These are phyloP conservation scores for Acanthochlamys bracteata DNA, from an alignment of 106 monocot species.

Conservation along the genomic window DNA sequence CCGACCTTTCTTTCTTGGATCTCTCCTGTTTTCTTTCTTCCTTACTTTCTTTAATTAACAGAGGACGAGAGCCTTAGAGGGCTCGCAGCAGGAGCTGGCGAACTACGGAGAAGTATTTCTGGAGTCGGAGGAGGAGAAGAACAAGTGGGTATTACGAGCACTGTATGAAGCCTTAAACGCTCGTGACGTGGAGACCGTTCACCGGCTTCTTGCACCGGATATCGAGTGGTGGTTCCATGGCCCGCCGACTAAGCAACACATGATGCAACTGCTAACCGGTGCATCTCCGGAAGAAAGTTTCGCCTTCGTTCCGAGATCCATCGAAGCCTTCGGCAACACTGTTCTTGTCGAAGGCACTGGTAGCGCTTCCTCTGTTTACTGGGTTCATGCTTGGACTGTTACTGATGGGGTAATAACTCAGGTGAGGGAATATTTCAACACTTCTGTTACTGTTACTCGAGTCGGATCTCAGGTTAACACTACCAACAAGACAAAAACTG, in stretches of 20 bases:
- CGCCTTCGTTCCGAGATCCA: constrained; percentile 15
- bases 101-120: neutral
- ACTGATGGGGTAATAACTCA: constrained; percentile 33
- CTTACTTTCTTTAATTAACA: neutral
- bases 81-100: constrained; percentile 16
- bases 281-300: constrained; percentile 12
- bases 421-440: constrained; percentile 92
- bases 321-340: constrained; percentile 20
- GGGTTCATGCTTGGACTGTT: constrained; percentile 45
- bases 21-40: neutral
- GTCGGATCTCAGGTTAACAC: constrained; percentile 3
- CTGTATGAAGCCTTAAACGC: constrained; percentile 40
- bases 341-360: constrained; percentile 33
- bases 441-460: constrained; percentile 54
- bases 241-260: constrained; percentile 30
- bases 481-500: no score
- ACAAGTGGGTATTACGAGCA: constrained; percentile 25
- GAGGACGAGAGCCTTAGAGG: constrained; percentile 3
- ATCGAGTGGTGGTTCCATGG: constrained; percentile 60
- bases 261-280: constrained; percentile 47
- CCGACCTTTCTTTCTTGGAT: neutral
- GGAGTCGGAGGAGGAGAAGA: constrained; percentile 18
- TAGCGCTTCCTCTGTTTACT: neutral
- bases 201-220: constrained; percentile 34
- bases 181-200: constrained; percentile 34